Evolutionary conservation across 2,329 filamentous ascomycete species (phyloP).

Genomic region (Calonectria montana): DNA sequence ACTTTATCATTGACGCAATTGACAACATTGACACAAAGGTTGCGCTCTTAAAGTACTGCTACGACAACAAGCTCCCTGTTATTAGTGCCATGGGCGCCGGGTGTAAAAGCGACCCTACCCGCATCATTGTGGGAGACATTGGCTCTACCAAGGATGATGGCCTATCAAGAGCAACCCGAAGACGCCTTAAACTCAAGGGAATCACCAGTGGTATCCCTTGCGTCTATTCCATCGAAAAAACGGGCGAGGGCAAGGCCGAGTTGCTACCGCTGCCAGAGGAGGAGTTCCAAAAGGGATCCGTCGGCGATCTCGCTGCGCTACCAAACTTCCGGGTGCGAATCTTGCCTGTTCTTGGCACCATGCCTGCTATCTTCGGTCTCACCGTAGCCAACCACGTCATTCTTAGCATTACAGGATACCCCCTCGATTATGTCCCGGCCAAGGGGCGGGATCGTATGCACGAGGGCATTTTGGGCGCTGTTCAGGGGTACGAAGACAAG

Average conservation of each 20-base stretch:
- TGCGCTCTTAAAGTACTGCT: slow-evolving; percentile 87
- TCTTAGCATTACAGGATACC: slow-evolving; percentile 83
- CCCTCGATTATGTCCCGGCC: slow-evolving; percentile 82
- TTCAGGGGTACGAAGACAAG: slow-evolving; percentile 85
- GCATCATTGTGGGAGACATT: slow-evolving; percentile 92
- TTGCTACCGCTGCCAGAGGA: slow-evolving; percentile 88
- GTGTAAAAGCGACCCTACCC: slow-evolving; percentile 88
- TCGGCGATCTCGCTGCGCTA: slow-evolving; percentile 87
- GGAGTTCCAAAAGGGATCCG: slow-evolving; percentile 86
- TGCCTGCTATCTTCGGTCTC: slow-evolving; percentile 97
- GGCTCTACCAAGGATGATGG: slow-evolving; percentile 88
- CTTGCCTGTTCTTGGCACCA: slow-evolving; percentile 91
- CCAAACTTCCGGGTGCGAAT: slow-evolving; percentile 97
- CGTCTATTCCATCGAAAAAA: slow-evolving; percentile 92
- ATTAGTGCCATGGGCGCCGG: slow-evolving; percentile 97
- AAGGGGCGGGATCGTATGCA: slow-evolving; percentile 94
- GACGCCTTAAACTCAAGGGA: slow-evolving; percentile 80
- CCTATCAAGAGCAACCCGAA: slow-evolving; percentile 84
- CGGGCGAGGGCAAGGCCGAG: slow-evolving; percentile 90
- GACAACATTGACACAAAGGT: slow-evolving; percentile 99
- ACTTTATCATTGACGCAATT: slow-evolving; percentile 96
- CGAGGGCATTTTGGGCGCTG: slow-evolving; percentile 79
- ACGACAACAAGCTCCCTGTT: slow-evolving; percentile 80
- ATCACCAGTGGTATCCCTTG: slow-evolving; percentile 88
- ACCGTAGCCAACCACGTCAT: slow-evolving; percentile 94